These are phyloP conservation scores for Pseudozyma thailandica DNA, from an alignment of 1,284 basidiomycete genomes.

Conservation along the genomic window DNA sequence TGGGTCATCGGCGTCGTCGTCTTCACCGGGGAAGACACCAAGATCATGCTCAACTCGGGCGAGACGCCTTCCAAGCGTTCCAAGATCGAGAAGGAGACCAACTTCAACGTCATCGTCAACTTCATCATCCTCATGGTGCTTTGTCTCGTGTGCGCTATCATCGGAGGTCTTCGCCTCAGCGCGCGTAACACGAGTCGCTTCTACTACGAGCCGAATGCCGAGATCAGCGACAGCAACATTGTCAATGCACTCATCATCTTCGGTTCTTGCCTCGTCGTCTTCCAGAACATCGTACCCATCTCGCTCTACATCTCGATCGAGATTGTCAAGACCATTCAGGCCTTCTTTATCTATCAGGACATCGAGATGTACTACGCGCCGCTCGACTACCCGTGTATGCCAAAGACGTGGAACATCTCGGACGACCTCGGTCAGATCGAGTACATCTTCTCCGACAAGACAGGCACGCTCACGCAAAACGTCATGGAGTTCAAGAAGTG, in stretches of 20 bases:
- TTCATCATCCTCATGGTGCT: slow-evolving; percentile 83
- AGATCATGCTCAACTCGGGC: slow-evolving; percentile 97
- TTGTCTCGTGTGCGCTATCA: slow-evolving; percentile 78
- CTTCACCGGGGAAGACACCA: slow-evolving; percentile 94
- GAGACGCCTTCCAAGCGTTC: slow-evolving; percentile 82
- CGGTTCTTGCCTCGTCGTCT: slow-evolving; percentile 79
- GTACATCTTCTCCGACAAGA: slow-evolving; percentile 95
- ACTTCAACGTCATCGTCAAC: slow-evolving; percentile 96
- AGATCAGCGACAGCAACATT: slow-evolving; percentile 70
- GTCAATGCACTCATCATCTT: slow-evolving; percentile 89
- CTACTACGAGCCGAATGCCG: slow-evolving; percentile 71
- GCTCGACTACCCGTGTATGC: slow-evolving; percentile 83
- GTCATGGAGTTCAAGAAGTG: slow-evolving; percentile 99
- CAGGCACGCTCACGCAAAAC: slow-evolving; percentile 72
- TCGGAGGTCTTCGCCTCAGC: slow-evolving; percentile 79
- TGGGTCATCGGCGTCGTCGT: slow-evolving; percentile 95
- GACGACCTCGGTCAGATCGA: slow-evolving; percentile 98
- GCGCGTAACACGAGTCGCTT: slow-evolving; percentile 76
- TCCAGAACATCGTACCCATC: slow-evolving; percentile 97
- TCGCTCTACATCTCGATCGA: slow-evolving; percentile 98
- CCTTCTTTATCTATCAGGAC: slow-evolving; percentile 94
- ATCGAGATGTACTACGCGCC: slow-evolving; percentile 94
- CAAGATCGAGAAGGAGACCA: slow-evolving; percentile 98
- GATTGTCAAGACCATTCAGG: slow-evolving; percentile 96
- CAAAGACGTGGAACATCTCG: slow-evolving; percentile 98